phyloP scores from a whole-genome alignment of 2,329 filamentous ascomycete species.

The Aspergillus spinulosporus region DNA sequence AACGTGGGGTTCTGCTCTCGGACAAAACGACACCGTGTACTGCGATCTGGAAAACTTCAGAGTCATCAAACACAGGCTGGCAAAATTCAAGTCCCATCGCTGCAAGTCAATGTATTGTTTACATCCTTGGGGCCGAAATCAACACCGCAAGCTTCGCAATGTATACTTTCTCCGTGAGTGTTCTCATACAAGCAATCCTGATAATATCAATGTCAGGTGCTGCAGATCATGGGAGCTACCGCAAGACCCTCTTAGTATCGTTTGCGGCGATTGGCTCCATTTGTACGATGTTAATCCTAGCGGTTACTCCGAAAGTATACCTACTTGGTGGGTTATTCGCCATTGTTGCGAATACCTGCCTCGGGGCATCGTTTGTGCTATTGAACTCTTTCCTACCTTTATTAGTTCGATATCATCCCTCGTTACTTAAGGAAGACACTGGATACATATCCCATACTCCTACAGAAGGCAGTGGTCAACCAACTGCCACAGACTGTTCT shows the following conservation, averaged over 20 bases:
- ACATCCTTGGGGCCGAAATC: conserved; percentile 78
- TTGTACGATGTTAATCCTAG: conserved; percentile 85
- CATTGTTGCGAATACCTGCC: conserved; percentile 88
- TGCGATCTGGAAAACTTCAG: conserved; percentile 54
- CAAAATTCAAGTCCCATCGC: conserved; percentile 24
- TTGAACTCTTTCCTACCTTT: conserved; percentile 93
- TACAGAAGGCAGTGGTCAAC: conserved; percentile 16
- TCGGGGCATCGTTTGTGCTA: conserved; percentile 94
- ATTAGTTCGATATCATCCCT: conserved; percentile 81
- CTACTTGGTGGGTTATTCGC: conserved; percentile 79
- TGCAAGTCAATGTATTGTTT: conserved; percentile 74
- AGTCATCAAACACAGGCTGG: background rate
- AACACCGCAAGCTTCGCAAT: conserved; percentile 97
- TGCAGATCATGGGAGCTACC: conserved; percentile 88
- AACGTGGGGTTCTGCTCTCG: conserved; percentile 81
- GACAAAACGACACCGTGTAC: conserved; percentile 76
- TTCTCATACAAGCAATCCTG: conserved; percentile 81
- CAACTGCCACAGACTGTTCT: conserved; percentile 7
- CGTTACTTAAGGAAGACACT: conserved; percentile 38
- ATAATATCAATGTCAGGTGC: conserved; percentile 97
- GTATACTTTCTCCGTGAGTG: conserved; percentile 95
- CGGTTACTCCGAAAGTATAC: conserved; percentile 72
- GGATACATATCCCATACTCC: conserved; percentile 5
- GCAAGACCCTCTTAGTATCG: conserved; percentile 80
- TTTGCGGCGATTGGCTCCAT: conserved; percentile 82